Evolutionary conservation across 305 asterid species (phyloP).

Genomic region (Lippia alba): DNA sequence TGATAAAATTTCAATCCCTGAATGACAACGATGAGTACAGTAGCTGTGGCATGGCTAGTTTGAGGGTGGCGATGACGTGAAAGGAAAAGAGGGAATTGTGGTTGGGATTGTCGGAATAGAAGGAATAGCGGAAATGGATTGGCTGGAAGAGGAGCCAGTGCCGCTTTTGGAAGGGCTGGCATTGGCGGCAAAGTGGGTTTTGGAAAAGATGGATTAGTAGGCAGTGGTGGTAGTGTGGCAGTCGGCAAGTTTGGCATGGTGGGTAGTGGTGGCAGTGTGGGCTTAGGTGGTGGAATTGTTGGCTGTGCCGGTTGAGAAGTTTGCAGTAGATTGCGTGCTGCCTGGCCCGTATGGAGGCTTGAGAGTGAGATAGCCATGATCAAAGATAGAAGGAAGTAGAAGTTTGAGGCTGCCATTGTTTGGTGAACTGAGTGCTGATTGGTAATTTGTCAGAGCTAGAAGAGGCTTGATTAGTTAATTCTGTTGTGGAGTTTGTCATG

Average conservation of each 20-base stretch:
- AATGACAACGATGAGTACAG: constrained; percentile 13
- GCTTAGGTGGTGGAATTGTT: background rate
- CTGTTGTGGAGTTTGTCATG: background rate
- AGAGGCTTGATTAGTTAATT: no score
- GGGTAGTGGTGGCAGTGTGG: constrained; percentile 37
- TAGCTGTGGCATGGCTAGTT: constrained; percentile 26
- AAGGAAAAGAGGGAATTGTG: constrained; percentile 41
- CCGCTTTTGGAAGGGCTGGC: constrained; percentile 31
- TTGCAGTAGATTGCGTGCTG: constrained; percentile 37
- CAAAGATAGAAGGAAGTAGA: constrained; percentile 22
- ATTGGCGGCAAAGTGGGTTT: constrained; percentile 22
- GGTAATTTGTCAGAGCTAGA: background rate
- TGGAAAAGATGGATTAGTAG: constrained; percentile 29
- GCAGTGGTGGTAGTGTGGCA: constrained; percentile 17
- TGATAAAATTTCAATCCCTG: background rate
- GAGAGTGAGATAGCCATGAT: constrained; percentile 32
- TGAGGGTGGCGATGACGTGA: constrained; percentile 43
- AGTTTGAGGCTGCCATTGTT: constrained; percentile 36
- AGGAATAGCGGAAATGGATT: constrained; percentile 39
- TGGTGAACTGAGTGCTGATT: background rate
- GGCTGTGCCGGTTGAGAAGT: constrained; percentile 24
- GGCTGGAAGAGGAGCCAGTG: constrained; percentile 40
- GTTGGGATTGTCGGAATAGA: constrained; percentile 44
- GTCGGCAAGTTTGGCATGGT: constrained; percentile 24
- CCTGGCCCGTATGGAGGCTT: constrained; percentile 22